Conservation (phyloP, 192 early-diverging fungal genomes). For the Entomortierella chlamydospora region DNA sequence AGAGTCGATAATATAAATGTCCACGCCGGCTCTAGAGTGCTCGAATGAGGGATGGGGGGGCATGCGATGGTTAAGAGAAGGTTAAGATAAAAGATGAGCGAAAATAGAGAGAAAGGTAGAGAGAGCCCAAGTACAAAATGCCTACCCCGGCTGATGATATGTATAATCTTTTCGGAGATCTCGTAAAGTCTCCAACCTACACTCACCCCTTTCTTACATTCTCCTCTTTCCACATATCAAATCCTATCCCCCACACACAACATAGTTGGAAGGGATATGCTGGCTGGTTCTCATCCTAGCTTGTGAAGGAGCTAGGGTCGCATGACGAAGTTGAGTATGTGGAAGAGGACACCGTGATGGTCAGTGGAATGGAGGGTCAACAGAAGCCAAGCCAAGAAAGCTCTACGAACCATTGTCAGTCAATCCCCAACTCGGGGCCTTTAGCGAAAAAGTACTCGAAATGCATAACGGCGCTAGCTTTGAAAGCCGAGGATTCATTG, state of each 20-base stretch:
- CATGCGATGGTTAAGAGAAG: no score
- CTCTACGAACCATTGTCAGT: no score
- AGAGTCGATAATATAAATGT: slow-evolving; percentile 76
- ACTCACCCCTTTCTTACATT: no score
- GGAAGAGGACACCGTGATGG: slow-evolving; percentile 58
- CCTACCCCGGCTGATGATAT: slow-evolving; percentile 68
- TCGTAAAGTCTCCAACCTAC: slow-evolving; percentile 12
- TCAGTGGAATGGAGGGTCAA: slow-evolving; percentile 22
- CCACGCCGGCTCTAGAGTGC: slow-evolving; percentile 58
- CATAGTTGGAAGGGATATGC: slow-evolving; percentile 69
- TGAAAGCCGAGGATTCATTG: not conserved
- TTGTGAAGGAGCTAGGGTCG: slow-evolving; percentile 71
- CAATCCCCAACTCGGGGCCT: not conserved
- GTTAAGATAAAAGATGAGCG: no score
- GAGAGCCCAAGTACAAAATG: not conserved
- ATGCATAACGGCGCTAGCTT: not conserved
- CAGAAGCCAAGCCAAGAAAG: not conserved
- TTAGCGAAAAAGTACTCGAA: not conserved
- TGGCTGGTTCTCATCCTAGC: slow-evolving; percentile 67
- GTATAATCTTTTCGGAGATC: slow-evolving; percentile 60
- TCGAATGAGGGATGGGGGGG: no score
- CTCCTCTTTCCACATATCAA: no score
- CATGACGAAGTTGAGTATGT: slow-evolving; percentile 52
- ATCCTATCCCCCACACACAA: no score
- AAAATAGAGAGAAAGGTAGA: slow-evolving; percentile 7